Evolutionary conservation across 768 basidiomycete genomes (phyloP).

Genomic region (Lactarius hengduanensis): DNA sequence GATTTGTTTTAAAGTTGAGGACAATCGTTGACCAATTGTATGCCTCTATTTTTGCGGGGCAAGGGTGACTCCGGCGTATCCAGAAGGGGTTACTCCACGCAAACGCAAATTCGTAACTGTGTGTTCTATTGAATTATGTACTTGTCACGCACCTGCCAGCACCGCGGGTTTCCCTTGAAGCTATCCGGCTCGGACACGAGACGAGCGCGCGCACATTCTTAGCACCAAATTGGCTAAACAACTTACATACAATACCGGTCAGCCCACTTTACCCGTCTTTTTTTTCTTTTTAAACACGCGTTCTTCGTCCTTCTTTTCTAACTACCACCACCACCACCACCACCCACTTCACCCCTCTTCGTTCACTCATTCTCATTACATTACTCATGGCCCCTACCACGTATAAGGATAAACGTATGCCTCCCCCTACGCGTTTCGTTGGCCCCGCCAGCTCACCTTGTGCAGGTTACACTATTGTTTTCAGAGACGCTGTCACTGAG

Average conservation of each 20-base stretch:
- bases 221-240: not conserved
- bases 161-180: not conserved
- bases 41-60: not conserved
- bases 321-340: conserved; percentile 2
- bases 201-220: not conserved
- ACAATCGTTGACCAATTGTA: not conserved
- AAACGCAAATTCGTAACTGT: not conserved
- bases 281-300: not conserved
- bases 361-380: conserved; percentile 11
- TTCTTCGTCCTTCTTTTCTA: not conserved
- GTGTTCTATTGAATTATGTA: not conserved
- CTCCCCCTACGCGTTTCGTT: not conserved
- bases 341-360: not conserved
- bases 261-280: not conserved
- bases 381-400: conserved; percentile 6
- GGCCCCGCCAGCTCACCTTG: not conserved
- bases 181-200: conserved; percentile 10
- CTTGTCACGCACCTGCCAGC: not conserved
- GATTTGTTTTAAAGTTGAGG: not conserved
- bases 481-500: conserved; percentile 18
- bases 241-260: conserved; percentile 1
- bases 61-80: not conserved
- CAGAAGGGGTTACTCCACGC: not conserved
- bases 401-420: conserved; percentile 22
- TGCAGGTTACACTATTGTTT: conserved; percentile 23